Conservation (phyloP, 2,329 filamentous ascomycete species). For the Dactylella cylindrospora region DNA sequence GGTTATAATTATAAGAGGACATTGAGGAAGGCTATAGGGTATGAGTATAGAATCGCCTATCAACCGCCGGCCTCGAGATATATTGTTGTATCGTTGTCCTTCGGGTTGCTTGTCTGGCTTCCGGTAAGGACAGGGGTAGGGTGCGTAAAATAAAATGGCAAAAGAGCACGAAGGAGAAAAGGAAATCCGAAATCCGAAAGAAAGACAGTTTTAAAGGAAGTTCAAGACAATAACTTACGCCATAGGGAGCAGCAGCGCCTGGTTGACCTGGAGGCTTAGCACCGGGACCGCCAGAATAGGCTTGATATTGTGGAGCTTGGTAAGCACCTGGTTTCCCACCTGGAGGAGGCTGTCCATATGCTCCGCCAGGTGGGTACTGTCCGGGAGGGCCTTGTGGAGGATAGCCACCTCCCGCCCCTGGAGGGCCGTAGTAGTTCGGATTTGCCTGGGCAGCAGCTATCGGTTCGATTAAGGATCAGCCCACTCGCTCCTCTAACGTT, state of each 20-base stretch:
- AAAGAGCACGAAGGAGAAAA: slow-evolving; percentile 4
- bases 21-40: slow-evolving; percentile 39
- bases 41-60: slow-evolving; percentile 36
- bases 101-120: slow-evolving; percentile 41
- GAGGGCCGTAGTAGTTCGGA: slow-evolving; percentile 39
- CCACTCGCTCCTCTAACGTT: slow-evolving; percentile 9
- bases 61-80: slow-evolving; percentile 39
- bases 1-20: slow-evolving; percentile 23
- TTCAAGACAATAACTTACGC: slow-evolving; percentile 32
- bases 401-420: slow-evolving; percentile 15
- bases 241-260: slow-evolving; percentile 29
- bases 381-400: slow-evolving; percentile 30
- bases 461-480: slow-evolving; percentile 8
- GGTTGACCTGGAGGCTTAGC: slow-evolving; percentile 22
- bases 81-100: slow-evolving; percentile 42
- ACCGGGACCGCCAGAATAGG: slow-evolving; percentile 17
- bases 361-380: slow-evolving; percentile 10
- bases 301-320: slow-evolving; percentile 32
- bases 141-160: slow-evolving; percentile 2
- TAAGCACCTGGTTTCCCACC: slow-evolving; percentile 30
- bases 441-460: slow-evolving; percentile 40
- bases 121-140: slow-evolving; percentile 28
- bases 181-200: background rate
- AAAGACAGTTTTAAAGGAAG: background rate
- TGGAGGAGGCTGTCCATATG: slow-evolving; percentile 8